These are phyloP conservation scores for Rhizopogon vulgaris DNA, from an alignment of 768 basidiomycete genomes.

Conservation along the genomic window DNA sequence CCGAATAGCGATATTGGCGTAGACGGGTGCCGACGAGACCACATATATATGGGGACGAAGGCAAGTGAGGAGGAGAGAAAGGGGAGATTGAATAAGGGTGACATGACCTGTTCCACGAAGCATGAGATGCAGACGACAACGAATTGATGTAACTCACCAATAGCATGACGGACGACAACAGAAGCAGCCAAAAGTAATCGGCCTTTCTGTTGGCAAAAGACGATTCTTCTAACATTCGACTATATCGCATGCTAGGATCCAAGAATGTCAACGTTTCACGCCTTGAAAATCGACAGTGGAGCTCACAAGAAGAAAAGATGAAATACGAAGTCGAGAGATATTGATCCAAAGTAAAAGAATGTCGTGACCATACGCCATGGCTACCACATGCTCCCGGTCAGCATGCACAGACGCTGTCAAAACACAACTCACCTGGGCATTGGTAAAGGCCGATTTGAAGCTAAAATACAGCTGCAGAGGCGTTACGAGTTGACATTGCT, in stretches of 20 bases:
- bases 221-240: conserved; percentile 94
- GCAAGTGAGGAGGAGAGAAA: conserved; percentile 92
- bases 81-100: conserved; percentile 85
- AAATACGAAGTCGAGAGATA: conserved; percentile 92
- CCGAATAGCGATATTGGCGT: conserved; percentile 97
- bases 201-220: conserved; percentile 88
- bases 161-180: conserved; percentile 79
- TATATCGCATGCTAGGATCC: conserved; percentile 84
- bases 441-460: conserved; percentile 75
- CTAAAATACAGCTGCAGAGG: conserved; percentile 92
- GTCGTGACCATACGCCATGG: conserved; percentile 86
- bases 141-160: conserved; percentile 46
- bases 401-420: conserved; percentile 5
- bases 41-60: conserved; percentile 94
- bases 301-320: conserved; percentile 98
- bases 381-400: conserved; percentile 33
- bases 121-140: background rate
- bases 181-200: conserved; percentile 93
- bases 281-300: background rate
- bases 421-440: conserved; percentile 57
- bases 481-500: conserved; percentile 93
- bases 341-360: conserved; percentile 93
- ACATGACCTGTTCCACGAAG: conserved; percentile 48
- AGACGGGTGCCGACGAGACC: conserved; percentile 91
- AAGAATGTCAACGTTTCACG: background rate